Conservation (phyloP, 2,329 filamentous ascomycete genomes). For the Ascochyta fabae region DNA sequence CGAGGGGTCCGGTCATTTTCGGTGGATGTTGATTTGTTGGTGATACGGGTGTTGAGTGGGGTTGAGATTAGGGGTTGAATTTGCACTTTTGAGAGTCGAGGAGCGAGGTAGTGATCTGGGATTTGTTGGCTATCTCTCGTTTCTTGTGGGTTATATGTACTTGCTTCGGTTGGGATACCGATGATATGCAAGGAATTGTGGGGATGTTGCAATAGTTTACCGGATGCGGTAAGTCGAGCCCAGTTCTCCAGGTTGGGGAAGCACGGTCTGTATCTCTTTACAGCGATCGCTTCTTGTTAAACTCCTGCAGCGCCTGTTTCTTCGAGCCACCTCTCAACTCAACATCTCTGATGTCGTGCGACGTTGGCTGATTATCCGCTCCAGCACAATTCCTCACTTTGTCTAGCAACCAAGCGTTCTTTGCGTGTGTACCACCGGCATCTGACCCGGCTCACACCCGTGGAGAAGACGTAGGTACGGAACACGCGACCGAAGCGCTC, state of each 20-base stretch:
- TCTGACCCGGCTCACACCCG: neutral
- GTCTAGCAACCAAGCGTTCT: neutral
- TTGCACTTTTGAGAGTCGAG: too few species aligned
- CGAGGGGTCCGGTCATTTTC: constrained; percentile 19
- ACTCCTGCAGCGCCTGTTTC: neutral
- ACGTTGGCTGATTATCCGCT: neutral
- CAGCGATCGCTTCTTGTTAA: too few species aligned
- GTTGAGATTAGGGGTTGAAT: too few species aligned
- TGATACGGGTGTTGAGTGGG: too few species aligned
- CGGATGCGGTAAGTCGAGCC: constrained; percentile 23
- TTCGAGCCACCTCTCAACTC: neutral
- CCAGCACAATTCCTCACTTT: neutral
- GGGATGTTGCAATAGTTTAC: constrained; percentile 17
- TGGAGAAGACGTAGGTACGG: neutral
- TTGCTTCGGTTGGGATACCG: neutral
- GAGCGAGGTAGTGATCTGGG: too few species aligned
- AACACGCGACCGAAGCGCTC: constrained; percentile 19
- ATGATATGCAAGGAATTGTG: neutral
- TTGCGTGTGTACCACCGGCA: neutral
- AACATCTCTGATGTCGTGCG: neutral
- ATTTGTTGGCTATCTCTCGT: neutral
- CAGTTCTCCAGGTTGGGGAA: constrained; percentile 19
- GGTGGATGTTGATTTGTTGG: neutral
- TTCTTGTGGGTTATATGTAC: neutral
- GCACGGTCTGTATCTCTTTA: neutral